These are phyloP conservation scores for Paecilomyces niveus DNA, from an alignment of 2,329 filamentous ascomycete species.

Conservation along the genomic window DNA sequence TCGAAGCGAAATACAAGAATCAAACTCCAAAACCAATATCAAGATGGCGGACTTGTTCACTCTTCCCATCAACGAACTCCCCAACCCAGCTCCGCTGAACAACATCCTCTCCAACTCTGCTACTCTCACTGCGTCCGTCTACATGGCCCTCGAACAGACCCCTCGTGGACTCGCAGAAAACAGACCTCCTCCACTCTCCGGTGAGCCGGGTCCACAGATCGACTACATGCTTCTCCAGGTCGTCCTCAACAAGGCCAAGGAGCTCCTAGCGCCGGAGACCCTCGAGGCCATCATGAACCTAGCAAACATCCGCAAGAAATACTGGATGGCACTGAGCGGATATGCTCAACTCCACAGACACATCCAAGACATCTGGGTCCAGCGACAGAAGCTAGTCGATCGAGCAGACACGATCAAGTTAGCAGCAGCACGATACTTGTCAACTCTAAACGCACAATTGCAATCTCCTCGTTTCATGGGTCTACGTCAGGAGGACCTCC, in stretches of 20 bases:
- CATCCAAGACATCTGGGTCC: background rate
- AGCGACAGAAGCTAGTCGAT: background rate
- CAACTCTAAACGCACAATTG: background rate
- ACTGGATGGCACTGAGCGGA: background rate
- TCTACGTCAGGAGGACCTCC: background rate
- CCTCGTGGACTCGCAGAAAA: background rate
- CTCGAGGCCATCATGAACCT: background rate
- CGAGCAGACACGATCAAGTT: background rate
- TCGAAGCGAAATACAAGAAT: background rate
- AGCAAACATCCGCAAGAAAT: background rate
- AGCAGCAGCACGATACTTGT: background rate
- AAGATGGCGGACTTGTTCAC: background rate
- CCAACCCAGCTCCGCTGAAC: background rate
- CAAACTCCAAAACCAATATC: background rate
- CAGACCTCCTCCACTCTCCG: slow-evolving; percentile 2
- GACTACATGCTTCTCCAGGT: slow-evolving; percentile 6
- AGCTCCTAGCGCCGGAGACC: background rate
- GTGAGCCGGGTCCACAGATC: slow-evolving; percentile 6
- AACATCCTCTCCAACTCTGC: background rate
- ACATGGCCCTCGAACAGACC: slow-evolving; percentile 1
- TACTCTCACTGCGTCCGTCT: background rate
- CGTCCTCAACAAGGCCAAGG: background rate
- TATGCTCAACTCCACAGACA: background rate
- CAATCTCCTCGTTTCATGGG: background rate
- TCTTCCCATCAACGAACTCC: background rate